Base-by-base conservation (phyloP, 2,329 filamentous ascomycete genomes). In the Verticillium isaacii region DNA sequence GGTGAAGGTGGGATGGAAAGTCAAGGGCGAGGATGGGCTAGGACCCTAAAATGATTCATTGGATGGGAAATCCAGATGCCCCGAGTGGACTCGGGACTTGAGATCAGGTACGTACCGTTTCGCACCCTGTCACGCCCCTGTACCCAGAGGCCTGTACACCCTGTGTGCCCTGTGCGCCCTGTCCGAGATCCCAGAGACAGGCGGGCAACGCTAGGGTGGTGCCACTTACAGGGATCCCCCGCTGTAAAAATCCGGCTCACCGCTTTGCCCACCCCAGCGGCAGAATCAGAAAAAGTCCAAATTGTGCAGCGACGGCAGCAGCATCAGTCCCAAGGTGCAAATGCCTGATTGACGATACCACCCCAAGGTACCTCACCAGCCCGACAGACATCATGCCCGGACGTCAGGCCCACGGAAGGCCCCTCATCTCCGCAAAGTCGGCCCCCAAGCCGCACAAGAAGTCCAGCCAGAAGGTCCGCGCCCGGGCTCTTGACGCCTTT, bases 361-460 rank as follows among this genome's bases (percentile, higher is more conserved):
- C 6, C 25, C 9, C 29, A 29, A 29, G 29, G 29, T 32, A 56
- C 25, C 25, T 32, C 54, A 32, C 25, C 54, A 56, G n/a, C 32
- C 15, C 54, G 54, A 32, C 25, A 32, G 54, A 52, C 64, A 74
- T 61, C 45, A 86, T 87, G 84, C 80, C 82, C 23, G 84, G 85
- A 71, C 80, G 84, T 66, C 84, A 87, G 75, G 76, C 84, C 55
- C 84, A 87, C 70, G 85, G 85, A 37, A 74, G 84, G 66, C 73
- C 83, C 23, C 72, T 86, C 25, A 71, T 82, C 65, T 72, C 77
- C 12, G 70, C 69, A 64, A 67, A 65, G 45, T 69, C 73, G 55
- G 72, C 76, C 56, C 67, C 71, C 56, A 77, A 73, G 64, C 66
- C 63, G 63, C 64, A 66, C 64, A 78, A 80, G 61, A 78, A 80